Base-by-base conservation (phyloP, 148 eudicot genomes). In the Cornus kousa region DNA sequence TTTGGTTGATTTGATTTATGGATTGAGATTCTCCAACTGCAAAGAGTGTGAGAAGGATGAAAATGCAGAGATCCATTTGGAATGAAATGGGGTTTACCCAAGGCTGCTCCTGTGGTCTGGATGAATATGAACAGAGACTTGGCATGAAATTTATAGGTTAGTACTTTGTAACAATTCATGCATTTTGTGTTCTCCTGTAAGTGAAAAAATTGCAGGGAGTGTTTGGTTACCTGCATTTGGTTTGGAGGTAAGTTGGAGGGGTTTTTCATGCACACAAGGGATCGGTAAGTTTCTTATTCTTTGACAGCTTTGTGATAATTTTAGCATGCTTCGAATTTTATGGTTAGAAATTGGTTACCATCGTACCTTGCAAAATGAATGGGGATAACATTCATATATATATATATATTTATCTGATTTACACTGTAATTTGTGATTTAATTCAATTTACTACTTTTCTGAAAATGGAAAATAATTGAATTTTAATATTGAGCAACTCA, bases 1-100 rank as follows among this genome's bases (percentile, higher is more conserved):
- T 70, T 70, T 70, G 72, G 72, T 70, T 70, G 48, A 37, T 70
- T 70, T 70, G 72, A 19, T 37, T 70, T 19, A 50, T 37, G 72
- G 9, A 37, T 37, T 70, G 72, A 2, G 72, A 70, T 70, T 70
- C 46, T 70, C 72, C 72, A 16, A 70, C 48, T 70, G 72, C 48
- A 4, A 70, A 12, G 48, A 70, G 72, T 70, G 43, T 19, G 72
- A 70, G 72, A 19, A 70, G 43, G 22, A 70, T 33, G n/a, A 70
- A 37, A 19, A 70, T 5, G 48, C n/a, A 37, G 48, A 37, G 33
- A 3, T 5, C 23, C 72, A 37, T 37, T 35, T 67, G 22, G 23
- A 62, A 4, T 4, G 66, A 62, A 19, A n/a, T 17, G 66, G 5
- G 59, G 3, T 53, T 53, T 53, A 43, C 59, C 19, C 59, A 53